These are phyloP conservation scores for Diaporthe destruens DNA, from an alignment of 2,329 filamentous ascomycete genomes.

Conservation along the genomic window DNA sequence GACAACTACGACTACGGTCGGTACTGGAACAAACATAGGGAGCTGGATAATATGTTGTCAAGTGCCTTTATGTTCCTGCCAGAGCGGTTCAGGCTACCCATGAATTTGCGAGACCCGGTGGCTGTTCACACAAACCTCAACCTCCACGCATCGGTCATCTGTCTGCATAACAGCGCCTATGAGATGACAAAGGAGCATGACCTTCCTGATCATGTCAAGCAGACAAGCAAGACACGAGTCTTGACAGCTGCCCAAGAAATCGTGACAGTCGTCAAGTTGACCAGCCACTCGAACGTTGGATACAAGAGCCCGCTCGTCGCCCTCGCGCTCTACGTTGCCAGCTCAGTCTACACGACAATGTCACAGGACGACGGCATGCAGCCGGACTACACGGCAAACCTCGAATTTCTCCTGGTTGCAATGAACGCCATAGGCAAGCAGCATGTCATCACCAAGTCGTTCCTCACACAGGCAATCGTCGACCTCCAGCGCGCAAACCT, in stretches of 20 bases:
- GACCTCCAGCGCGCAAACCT: constrained; percentile 71
- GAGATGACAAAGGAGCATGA: constrained; percentile 83
- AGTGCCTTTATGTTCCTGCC: constrained; percentile 85
- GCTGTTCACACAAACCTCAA: constrained; percentile 89
- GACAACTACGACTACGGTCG: constrained; percentile 79
- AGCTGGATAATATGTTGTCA: constrained; percentile 83
- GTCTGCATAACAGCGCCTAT: constrained; percentile 88
- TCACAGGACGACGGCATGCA: constrained; percentile 74
- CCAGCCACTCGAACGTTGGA: constrained; percentile 76
- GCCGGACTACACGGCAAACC: constrained; percentile 58
- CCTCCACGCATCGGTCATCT: constrained; percentile 88
- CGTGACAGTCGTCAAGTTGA: constrained; percentile 83
- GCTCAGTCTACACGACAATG: constrained; percentile 85
- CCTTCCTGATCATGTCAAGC: constrained; percentile 73
- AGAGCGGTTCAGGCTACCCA: constrained; percentile 78
- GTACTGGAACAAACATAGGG: constrained; percentile 89
- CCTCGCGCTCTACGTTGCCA: constrained; percentile 87
- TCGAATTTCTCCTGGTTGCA: constrained; percentile 82
- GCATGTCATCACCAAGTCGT: constrained; percentile 83
- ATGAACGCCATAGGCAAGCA: constrained; percentile 82
- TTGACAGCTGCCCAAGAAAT: constrained; percentile 87
- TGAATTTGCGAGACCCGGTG: constrained; percentile 75
- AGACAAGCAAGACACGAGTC: constrained; percentile 79
- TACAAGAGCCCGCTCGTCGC: constrained; percentile 82
- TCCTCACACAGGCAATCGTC: constrained; percentile 86